phyloP scores from a whole-genome alignment of 495 filamentous ascomycete species.

The Thozetella sp. region DNA sequence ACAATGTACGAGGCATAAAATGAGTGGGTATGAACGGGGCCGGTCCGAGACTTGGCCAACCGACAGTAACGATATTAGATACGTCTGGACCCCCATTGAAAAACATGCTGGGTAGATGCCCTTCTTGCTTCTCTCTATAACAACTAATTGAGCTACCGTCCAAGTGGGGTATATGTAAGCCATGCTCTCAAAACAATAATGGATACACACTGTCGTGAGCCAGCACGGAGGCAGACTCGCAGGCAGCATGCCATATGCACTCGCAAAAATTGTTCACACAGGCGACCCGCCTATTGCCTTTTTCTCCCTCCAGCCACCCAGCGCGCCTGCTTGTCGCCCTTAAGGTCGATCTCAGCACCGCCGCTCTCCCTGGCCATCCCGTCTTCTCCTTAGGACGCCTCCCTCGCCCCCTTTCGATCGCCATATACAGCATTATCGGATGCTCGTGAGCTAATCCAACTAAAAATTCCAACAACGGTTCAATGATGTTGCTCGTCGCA shows the following conservation, averaged over 20 bases:
- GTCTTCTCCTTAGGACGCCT: neutral
- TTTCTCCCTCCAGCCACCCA: neutral
- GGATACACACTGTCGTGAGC: neutral
- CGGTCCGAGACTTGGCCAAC: too few relatives aligned
- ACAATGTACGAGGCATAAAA: too few relatives aligned
- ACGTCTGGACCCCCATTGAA: too few relatives aligned
- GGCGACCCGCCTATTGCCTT: neutral
- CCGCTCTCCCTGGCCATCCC: neutral
- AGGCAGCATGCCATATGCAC: neutral
- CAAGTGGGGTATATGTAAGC: constrained; percentile 1
- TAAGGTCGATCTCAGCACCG: neutral
- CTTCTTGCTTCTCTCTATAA: neutral
- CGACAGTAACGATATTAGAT: too few relatives aligned
- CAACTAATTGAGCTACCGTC: neutral
- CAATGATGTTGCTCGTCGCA: neutral
- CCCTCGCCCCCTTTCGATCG: neutral
- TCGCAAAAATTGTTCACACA: neutral
- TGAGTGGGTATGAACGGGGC: too few relatives aligned
- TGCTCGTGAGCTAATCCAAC: neutral
- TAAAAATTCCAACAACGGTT: constrained; percentile 1
- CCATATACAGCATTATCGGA: neutral
- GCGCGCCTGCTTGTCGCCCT: neutral
- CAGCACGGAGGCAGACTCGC: neutral
- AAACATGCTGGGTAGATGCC: neutral
- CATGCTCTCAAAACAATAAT: constrained; percentile 2